Percentiles rank a stretch among this genome's conserved stretches.
Conservation (phyloP, 2,329 filamentous ascomycete species). For the Colletotrichum melonis region DNA sequence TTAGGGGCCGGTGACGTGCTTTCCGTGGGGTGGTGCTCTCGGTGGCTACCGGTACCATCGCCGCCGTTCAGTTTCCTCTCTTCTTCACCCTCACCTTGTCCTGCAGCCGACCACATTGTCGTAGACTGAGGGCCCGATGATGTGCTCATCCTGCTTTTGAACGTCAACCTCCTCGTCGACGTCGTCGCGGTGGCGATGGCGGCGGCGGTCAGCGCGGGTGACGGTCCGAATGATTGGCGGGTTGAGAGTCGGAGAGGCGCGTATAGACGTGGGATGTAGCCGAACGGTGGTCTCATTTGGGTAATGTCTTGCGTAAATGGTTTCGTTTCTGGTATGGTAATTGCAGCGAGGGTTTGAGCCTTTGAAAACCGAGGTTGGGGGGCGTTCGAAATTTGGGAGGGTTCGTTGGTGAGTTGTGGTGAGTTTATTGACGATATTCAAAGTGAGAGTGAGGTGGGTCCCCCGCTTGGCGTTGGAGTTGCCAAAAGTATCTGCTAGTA, state of each 20-base stretch:
- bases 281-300: constrained; percentile 18
- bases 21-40: constrained; percentile 32
- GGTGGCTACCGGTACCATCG: constrained; percentile 4
- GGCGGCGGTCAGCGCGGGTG: constrained; percentile 23
- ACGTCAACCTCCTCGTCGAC: constrained; percentile 4
- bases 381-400: not conserved
- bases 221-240: constrained; percentile 23
- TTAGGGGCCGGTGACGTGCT: constrained; percentile 35
- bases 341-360: constrained; percentile 3
- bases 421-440: not conserved
- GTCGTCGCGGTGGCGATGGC: constrained; percentile 4
- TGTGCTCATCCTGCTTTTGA: constrained; percentile 26
- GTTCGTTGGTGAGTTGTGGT: constrained; percentile 7
- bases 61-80: not conserved
- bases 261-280: constrained; percentile 20
- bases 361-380: not conserved
- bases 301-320: not conserved
- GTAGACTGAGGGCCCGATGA: constrained; percentile 25
- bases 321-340: not conserved
- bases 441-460: constrained; percentile 17
- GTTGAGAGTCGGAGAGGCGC: constrained; percentile 13
- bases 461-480: not conserved
- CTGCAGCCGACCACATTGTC: not conserved
- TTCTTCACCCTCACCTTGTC: not conserved
- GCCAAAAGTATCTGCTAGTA: constrained; percentile 15